Conservation (phyloP, 1,284 basidiomycete species). For the Cerrena zonata region DNA sequence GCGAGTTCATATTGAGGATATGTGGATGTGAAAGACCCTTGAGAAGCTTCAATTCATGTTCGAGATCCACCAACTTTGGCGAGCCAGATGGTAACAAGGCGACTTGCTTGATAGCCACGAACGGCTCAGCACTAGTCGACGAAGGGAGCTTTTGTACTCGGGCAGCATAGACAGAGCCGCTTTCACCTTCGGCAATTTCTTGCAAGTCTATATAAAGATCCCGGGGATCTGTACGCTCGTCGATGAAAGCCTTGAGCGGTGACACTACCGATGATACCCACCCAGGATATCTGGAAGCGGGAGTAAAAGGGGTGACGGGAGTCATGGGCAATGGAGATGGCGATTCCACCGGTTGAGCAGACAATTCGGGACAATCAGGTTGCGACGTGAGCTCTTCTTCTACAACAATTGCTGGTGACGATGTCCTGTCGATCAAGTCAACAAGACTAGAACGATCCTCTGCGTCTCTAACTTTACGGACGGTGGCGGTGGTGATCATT, state of each 20-base stretch:
- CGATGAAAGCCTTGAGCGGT: constrained; percentile 60
- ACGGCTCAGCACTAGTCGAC: constrained; percentile 26
- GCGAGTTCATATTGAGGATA: constrained; percentile 57
- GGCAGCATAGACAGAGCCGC: constrained; percentile 66
- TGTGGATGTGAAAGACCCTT: constrained; percentile 51
- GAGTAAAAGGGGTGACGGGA: constrained; percentile 21
- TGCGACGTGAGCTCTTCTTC: constrained; percentile 14
- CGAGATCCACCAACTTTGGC: constrained; percentile 55
- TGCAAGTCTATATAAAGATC: constrained; percentile 57
- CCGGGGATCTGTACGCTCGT: constrained; percentile 53
- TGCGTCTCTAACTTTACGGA: constrained; percentile 6
- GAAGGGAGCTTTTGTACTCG: constrained; percentile 27
- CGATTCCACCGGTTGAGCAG: not conserved
- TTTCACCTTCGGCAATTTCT: constrained; percentile 76
- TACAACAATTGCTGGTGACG: constrained; percentile 22
- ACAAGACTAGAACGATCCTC: not conserved
- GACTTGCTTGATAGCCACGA: constrained; percentile 65
- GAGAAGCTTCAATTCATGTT: constrained; percentile 55
- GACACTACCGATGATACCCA: constrained; percentile 50
- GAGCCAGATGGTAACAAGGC: constrained; percentile 50
- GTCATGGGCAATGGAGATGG: constrained; percentile 15
- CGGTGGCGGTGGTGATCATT: constrained; percentile 10
- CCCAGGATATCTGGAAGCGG: constrained; percentile 23
- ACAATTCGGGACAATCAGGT: not conserved
- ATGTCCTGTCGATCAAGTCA: not conserved